Evolutionary conservation across 306 rosid species (phyloP).

Genomic region (Nissolia schottii): DNA sequence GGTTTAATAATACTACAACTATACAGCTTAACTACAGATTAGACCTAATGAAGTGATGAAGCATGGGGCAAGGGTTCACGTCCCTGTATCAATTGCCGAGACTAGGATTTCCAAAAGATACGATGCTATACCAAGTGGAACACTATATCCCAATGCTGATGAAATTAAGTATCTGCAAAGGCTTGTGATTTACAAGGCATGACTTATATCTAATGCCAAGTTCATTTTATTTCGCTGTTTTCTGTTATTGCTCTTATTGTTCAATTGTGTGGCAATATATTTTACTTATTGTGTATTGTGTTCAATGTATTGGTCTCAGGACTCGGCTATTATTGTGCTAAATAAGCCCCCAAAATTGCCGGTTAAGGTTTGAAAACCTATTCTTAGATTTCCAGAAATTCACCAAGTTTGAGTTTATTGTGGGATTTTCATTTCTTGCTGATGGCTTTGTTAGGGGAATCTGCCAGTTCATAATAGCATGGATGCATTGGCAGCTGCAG

Average conservation of each 20-base stretch:
- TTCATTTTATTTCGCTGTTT: constrained; percentile 17
- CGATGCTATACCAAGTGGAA: constrained; percentile 89
- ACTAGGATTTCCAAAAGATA: constrained; percentile 76
- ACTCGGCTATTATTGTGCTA: constrained; percentile 71
- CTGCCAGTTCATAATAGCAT: constrained; percentile 90
- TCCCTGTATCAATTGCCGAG: constrained; percentile 81
- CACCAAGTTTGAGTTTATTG: not conserved
- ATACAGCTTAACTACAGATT: constrained; percentile 63
- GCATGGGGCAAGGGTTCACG: constrained; percentile 52
- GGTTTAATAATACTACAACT: constrained; percentile 42
- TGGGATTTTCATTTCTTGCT: constrained; percentile 23
- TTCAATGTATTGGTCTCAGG: constrained; percentile 48
- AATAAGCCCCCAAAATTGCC: constrained; percentile 96
- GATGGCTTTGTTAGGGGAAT: constrained; percentile 64
- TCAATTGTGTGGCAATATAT: not conserved
- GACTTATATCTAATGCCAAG: constrained; percentile 17
- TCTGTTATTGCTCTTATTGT: constrained; percentile 6
- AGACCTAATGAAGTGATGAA: constrained; percentile 69
- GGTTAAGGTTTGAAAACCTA: constrained; percentile 64
- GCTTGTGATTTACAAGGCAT: constrained; percentile 86
- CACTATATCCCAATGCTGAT: constrained; percentile 88
- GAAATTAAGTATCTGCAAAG: constrained; percentile 91
- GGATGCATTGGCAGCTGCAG: constrained; percentile 98
- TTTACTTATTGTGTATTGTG: not conserved
- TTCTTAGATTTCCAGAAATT: constrained; percentile 3